These are phyloP conservation scores for Linum tenue DNA, from an alignment of 345 rosid species.

Conservation along the genomic window DNA sequence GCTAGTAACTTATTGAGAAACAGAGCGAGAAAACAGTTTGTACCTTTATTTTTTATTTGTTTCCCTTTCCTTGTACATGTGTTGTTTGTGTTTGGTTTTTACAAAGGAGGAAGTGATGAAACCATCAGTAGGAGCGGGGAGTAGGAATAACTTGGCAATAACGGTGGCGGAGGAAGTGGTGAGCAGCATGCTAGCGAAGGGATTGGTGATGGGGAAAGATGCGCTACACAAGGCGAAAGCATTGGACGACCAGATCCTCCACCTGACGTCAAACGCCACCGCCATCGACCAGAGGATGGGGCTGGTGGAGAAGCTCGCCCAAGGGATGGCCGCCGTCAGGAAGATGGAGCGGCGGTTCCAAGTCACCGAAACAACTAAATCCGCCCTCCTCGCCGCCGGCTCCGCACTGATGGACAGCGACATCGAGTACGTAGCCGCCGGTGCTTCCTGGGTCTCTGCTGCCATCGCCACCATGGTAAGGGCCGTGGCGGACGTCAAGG, in stretches of 20 bases:
- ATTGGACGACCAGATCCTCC: slow-evolving; percentile 35
- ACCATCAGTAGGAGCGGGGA: slow-evolving; percentile 1
- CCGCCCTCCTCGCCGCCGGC: slow-evolving; percentile 30
- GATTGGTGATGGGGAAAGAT: slow-evolving; percentile 47
- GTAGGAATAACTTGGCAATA: slow-evolving; percentile 19
- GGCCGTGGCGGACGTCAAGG: slow-evolving; percentile 32
- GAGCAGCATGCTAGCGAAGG: slow-evolving; percentile 46
- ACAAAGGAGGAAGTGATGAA: background rate
- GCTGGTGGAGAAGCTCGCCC: slow-evolving; percentile 28
- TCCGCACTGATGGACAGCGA: slow-evolving; percentile 25
- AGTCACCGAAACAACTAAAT: slow-evolving; percentile 29
- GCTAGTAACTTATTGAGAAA: too few relatives aligned
- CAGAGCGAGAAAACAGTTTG: background rate
- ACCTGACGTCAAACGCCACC: slow-evolving; percentile 34
- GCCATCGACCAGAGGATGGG: slow-evolving; percentile 33
- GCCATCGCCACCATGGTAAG: slow-evolving; percentile 27
- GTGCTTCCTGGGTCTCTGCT: slow-evolving; percentile 35
- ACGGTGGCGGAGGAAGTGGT: slow-evolving; percentile 45
- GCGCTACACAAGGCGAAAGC: slow-evolving; percentile 38
- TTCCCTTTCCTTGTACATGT: too few relatives aligned
- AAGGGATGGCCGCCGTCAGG: slow-evolving; percentile 30
- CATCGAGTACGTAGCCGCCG: slow-evolving; percentile 29
- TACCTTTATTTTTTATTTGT: background rate
- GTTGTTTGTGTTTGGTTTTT: too few relatives aligned
- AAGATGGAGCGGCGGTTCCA: slow-evolving; percentile 36